Evolutionary conservation across 2,329 filamentous ascomycete genomes (phyloP).

Genomic region (Fusarium pseudocircinatum): DNA sequence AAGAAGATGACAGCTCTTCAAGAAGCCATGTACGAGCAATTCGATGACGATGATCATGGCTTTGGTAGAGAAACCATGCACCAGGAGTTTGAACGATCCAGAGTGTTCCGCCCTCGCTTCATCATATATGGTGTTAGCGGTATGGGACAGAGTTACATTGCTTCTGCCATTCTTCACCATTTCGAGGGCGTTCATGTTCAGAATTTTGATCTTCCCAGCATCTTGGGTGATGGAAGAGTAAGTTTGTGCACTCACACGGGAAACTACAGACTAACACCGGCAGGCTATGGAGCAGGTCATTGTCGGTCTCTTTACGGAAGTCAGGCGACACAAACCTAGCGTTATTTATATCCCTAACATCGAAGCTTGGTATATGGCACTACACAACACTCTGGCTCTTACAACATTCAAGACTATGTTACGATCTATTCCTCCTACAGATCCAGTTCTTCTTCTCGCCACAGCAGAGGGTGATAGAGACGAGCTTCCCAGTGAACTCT

Average conservation of each 20-base stretch:
- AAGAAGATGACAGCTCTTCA: conserved; percentile 90
- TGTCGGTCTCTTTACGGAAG: conserved; percentile 89
- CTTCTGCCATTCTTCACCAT: conserved; percentile 85
- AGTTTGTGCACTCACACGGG: conserved; percentile 44
- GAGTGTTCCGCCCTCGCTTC: conserved; percentile 88
- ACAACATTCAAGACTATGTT: conserved; percentile 86
- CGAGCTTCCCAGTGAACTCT: conserved; percentile 69
- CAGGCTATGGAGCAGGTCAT: conserved; percentile 85
- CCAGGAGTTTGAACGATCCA: conserved; percentile 84
- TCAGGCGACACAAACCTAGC: conserved; percentile 92
- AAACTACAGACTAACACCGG: conserved; percentile 31
- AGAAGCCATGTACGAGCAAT: conserved; percentile 91
- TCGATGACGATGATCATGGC: conserved; percentile 81
- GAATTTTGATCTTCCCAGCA: conserved; percentile 88
- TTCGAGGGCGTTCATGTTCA: conserved; percentile 96
- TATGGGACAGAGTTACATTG: conserved; percentile 94
- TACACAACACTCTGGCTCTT: conserved; percentile 72
- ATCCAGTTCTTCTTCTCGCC: conserved; percentile 88
- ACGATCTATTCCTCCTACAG: conserved; percentile 84
- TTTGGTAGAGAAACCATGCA: conserved; percentile 83
- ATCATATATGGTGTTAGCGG: conserved; percentile 83
- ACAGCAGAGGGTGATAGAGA: conserved; percentile 77
- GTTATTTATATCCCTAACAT: conserved; percentile 95
- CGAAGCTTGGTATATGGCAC: conserved; percentile 81
- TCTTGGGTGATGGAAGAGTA: conserved; percentile 84